Base-by-base conservation (phyloP, 208 protist species). In the Acanthamoeba triangularis region DNA sequence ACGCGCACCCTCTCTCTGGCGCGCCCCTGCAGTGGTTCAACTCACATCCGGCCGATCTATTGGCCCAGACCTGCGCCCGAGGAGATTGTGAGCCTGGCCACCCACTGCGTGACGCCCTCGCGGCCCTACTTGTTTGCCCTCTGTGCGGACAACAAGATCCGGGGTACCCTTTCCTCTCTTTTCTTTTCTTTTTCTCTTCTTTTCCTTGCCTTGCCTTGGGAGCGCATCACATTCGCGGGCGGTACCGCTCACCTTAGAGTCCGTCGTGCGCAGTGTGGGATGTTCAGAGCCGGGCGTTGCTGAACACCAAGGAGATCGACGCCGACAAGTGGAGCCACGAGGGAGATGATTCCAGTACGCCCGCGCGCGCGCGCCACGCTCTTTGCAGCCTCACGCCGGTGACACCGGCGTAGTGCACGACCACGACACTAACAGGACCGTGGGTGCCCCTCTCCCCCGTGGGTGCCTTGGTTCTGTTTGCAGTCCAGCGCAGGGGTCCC, bases 71-170 rank as follows among this genome's bases (percentile, higher is more conserved):
- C 63, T 74, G 61, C 72, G 47, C 72, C 44, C 2, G 74, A 95
- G 28, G 91, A 80, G 41, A 47, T 95, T 7, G 52, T 95, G 11
- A 65, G 91, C 23, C 41, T 95, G 61, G 65, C 72, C 44, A 95
- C 56, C 7, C 91, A 95, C 76, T 52, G 72, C 52, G 52, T 95
- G 47, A 72, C 88, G 8, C 88, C 65, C 67, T 25, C 35, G n/a
- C 91, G 52, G 8, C 65, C 47, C 28, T 95, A 63, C 35, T 54
- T 95, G 0, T 95, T 95, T 30, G 91, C 91, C 0, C 72, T 95
- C 11, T 95, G 91, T n/a, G 65, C 54, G 25, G 91, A 95, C 56
- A 95, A 95, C 65, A 95, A 95, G 76, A 80, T 95, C 11, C 37
- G 91, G 87, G 91, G 91, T 95, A 35, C n/a, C 3, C 13, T 16